These are phyloP conservation scores for Cyclotella atomus DNA, from an alignment of 108 stramenopile genomes.

Conservation along the genomic window DNA sequence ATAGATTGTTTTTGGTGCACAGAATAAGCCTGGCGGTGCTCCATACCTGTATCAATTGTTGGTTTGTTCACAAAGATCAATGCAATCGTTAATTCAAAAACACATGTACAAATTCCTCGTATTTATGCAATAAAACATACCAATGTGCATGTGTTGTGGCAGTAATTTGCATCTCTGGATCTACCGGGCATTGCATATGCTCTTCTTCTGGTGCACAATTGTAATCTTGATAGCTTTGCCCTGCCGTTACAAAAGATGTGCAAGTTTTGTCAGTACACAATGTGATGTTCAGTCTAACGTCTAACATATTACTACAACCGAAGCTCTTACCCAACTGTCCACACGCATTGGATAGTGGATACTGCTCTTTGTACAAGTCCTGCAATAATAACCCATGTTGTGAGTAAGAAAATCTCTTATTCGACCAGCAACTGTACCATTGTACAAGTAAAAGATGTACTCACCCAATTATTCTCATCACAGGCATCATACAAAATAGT, in stretches of 20 bases:
- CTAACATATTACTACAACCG: too few relatives aligned
- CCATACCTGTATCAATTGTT: too few relatives aligned
- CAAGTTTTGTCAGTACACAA: too few relatives aligned
- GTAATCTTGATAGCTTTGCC: conserved; percentile 53
- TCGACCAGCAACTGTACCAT: not conserved
- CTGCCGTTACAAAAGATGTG: too few relatives aligned
- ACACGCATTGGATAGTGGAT: too few relatives aligned
- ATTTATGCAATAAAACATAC: conserved; percentile 22
- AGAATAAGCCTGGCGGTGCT: not conserved
- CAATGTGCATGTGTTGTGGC: conserved; percentile 46
- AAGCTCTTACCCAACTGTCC: too few relatives aligned
- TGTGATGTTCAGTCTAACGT: too few relatives aligned
- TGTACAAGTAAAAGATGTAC: not conserved
- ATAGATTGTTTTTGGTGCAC: not conserved
- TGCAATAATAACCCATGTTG: too few relatives aligned
- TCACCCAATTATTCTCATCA: conserved; percentile 56
- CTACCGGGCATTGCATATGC: conserved; percentile 51
- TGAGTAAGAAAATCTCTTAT: too few relatives aligned
- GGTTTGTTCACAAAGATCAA: too few relatives aligned
- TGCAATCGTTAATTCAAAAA: too few relatives aligned
- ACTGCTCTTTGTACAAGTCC: too few relatives aligned
- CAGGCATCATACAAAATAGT: conserved; percentile 66
- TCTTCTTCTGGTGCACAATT: conserved; percentile 39
- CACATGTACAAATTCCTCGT: not conserved
- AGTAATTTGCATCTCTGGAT: conserved; percentile 44